Percentiles rank a stretch among this genome's conserved stretches.
Conservation (phyloP, 345 rosid genomes). For the Melastoma malabathricum region DNA sequence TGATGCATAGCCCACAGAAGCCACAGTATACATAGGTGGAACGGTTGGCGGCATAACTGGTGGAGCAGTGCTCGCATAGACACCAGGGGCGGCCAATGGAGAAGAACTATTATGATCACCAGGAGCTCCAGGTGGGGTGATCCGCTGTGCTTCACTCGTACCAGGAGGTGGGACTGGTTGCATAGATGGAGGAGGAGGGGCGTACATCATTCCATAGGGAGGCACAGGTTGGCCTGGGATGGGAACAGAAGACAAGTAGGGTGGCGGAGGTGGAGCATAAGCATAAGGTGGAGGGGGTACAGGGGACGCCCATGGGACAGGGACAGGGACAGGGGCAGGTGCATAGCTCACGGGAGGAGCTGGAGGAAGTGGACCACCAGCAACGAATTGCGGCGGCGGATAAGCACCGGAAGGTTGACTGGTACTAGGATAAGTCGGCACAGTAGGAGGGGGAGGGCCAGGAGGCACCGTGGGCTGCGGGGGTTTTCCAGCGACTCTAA, state of each 20-base stretch:
- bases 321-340: constrained; percentile 55
- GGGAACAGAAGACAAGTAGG: constrained; percentile 43
- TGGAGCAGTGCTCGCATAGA: constrained; percentile 32
- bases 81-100: constrained; percentile 36
- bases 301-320: constrained; percentile 92
- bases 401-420: constrained; percentile 55
- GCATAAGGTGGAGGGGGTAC: constrained; percentile 60
- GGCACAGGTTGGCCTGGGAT: constrained; percentile 84
- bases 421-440: constrained; percentile 53
- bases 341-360: constrained; percentile 40
- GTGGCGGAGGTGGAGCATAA: constrained; percentile 79
- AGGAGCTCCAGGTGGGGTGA: constrained; percentile 83
- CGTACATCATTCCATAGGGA: constrained; percentile 72
- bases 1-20: constrained; percentile 50
- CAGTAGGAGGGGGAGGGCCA: constrained; percentile 47
- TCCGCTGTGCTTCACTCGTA: constrained; percentile 59
- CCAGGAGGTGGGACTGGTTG: constrained; percentile 58
- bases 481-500: constrained; percentile 92
- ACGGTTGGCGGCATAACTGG: constrained; percentile 30
- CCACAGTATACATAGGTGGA: constrained; percentile 43
- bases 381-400: constrained; percentile 63
- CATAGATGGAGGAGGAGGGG: constrained; percentile 33
- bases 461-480: constrained; percentile 77
- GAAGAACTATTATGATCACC: constrained; percentile 47
- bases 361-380: constrained; percentile 61